These are phyloP conservation scores for Solanum peruvianum DNA, from an alignment of 257 asterid genomes.

Conservation along the genomic window DNA sequence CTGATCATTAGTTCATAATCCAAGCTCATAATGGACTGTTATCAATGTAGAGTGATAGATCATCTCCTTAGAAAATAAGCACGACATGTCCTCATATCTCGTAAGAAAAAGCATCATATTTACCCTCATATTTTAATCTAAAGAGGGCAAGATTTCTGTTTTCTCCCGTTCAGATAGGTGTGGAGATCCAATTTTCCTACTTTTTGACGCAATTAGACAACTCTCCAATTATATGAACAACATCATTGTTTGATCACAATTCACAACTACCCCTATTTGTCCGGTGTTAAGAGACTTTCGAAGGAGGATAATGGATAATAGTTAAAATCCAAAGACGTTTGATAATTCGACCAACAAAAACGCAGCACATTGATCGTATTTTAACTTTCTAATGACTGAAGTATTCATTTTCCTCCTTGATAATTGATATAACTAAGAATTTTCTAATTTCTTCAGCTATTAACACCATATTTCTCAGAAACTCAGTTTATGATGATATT, in stretches of 20 bases:
- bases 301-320: neutral
- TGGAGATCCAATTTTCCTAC: neutral
- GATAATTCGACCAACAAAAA: neutral
- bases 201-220: neutral
- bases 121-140: neutral
- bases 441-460: neutral
- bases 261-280: neutral
- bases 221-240: neutral
- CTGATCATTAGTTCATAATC: neutral
- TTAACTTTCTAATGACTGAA: neutral
- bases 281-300: neutral
- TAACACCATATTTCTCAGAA: neutral
- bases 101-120: neutral
- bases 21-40: neutral
- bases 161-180: neutral
- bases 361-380: neutral
- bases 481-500: neutral
- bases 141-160: neutral
- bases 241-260: neutral
- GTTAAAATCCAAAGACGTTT: neutral
- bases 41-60: neutral
- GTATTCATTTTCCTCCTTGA: neutral
- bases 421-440: neutral
- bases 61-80: neutral
- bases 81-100: neutral